phyloP scores from a whole-genome alignment of 441 rosid genomes.

The Flueggea neowawraea region DNA sequence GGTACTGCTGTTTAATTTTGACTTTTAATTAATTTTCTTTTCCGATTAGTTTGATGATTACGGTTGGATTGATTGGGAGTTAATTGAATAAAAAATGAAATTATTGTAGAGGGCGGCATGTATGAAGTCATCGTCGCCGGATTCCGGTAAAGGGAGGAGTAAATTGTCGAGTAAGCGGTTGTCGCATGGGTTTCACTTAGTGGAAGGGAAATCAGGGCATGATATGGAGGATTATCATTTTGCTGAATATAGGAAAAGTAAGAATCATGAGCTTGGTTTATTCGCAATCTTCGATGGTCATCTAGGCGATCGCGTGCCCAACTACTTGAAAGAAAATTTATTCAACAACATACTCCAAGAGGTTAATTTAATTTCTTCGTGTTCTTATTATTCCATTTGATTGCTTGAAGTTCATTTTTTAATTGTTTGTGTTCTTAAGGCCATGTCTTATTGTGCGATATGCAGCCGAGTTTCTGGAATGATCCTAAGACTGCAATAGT shows the following conservation, averaged over 20 bases:
- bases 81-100: neutral
- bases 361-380: conserved; percentile 20
- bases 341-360: conserved; percentile 58
- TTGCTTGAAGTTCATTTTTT: no score
- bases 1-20: conserved; percentile 20
- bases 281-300: conserved; percentile 75
- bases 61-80: conserved; percentile 1
- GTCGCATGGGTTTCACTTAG: conserved; percentile 61
- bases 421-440: neutral
- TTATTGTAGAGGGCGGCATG: conserved; percentile 29
- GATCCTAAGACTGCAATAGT: conserved; percentile 42
- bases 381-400: neutral
- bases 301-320: conserved; percentile 64
- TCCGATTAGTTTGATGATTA: neutral
- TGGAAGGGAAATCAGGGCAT: conserved; percentile 68
- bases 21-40: neutral
- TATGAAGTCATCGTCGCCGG: conserved; percentile 34
- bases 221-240: conserved; percentile 75
- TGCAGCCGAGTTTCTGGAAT: conserved; percentile 51
- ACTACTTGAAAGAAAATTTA: conserved; percentile 50
- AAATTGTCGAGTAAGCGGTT: conserved; percentile 31
- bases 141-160: conserved; percentile 53
- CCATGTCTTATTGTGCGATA: neutral
- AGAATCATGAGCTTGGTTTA: conserved; percentile 52
- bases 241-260: conserved; percentile 47